A percentile compares a stretch with the other conserved stretches of the same genome.
Conservation (phyloP, 495 filamentous ascomycete species). For the Neurospora africana region DNA sequence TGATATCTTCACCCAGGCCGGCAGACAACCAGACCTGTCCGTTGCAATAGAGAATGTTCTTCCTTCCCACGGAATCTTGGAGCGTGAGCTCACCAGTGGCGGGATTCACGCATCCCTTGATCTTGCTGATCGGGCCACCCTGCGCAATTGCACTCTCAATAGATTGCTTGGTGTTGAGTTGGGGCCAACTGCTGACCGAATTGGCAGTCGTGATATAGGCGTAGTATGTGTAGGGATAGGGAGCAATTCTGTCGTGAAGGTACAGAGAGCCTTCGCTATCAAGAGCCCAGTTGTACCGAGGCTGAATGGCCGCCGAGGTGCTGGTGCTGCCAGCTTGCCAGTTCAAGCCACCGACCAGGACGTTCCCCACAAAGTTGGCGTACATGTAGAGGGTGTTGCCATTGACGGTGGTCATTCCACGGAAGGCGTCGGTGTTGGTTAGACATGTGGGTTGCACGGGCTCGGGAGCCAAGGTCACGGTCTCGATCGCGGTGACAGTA, state of each 20-base stretch:
- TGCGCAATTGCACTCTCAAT: background rate
- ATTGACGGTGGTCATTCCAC: background rate
- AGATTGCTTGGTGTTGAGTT: background rate
- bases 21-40: conserved; percentile 3
- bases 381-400: background rate
- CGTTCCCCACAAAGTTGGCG: conserved; percentile 6
- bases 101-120: conserved; percentile 6
- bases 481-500: conserved; percentile 3
- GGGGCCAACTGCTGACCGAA: background rate
- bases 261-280: conserved; percentile 2
- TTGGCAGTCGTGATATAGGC: background rate
- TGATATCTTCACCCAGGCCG: conserved; percentile 1
- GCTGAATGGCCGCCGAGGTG: background rate
- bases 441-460: background rate
- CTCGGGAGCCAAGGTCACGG: conserved; percentile 1
- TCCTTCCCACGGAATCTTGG: background rate
- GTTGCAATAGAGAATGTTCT: conserved; percentile 2
- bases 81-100: conserved; percentile 5
- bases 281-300: conserved; percentile 3
- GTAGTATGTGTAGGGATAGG: conserved; percentile 6
- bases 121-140: background rate
- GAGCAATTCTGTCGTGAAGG: conserved; percentile 2
- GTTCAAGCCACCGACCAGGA: background rate
- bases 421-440: conserved; percentile 2
- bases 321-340: background rate